These are phyloP conservation scores for Colletotrichum gigasporum DNA, from an alignment of 2,329 filamentous ascomycete genomes.

Conservation along the genomic window DNA sequence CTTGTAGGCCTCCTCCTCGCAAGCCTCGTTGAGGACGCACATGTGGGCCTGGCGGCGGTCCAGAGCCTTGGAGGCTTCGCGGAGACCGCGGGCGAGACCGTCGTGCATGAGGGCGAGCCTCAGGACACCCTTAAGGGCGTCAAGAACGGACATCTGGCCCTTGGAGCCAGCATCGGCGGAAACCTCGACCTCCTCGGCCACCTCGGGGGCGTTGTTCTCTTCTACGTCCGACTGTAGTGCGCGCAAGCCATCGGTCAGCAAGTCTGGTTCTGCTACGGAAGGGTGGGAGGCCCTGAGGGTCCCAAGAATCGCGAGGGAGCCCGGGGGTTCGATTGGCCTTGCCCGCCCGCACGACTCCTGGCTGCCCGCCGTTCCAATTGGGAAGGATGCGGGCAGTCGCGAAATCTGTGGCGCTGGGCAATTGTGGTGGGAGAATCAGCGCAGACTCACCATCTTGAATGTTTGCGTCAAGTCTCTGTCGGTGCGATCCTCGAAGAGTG, in stretches of 20 bases:
- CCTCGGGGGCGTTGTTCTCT: constrained; percentile 93
- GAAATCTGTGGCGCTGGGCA: not conserved
- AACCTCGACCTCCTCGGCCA: constrained; percentile 91
- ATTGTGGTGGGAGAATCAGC: not conserved
- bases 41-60: constrained; percentile 99
- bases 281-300: not conserved
- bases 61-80: constrained; percentile 98
- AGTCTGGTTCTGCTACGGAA: not conserved
- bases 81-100: constrained; percentile 96
- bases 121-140: constrained; percentile 98
- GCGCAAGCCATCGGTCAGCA: constrained; percentile 32
- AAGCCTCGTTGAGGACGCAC: constrained; percentile 99
- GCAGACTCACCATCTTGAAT: constrained; percentile 68
- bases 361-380: not conserved
- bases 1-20: constrained; percentile 99
- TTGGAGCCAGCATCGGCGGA: constrained; percentile 87
- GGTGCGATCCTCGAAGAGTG: constrained; percentile 75
- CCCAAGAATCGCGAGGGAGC: constrained; percentile 2
- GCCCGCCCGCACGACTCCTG: constrained; percentile 2
- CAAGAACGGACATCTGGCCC: constrained; percentile 96
- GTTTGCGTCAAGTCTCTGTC: constrained; percentile 60
- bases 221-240: constrained; percentile 95
- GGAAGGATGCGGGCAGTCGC: not conserved
- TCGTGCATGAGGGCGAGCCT: constrained; percentile 99
- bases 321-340: not conserved